Percentiles rank a stretch among this genome's conserved stretches.
Conservation (phyloP, 73 alveolate genomes). For the Tetrahymena thermophila region DNA sequence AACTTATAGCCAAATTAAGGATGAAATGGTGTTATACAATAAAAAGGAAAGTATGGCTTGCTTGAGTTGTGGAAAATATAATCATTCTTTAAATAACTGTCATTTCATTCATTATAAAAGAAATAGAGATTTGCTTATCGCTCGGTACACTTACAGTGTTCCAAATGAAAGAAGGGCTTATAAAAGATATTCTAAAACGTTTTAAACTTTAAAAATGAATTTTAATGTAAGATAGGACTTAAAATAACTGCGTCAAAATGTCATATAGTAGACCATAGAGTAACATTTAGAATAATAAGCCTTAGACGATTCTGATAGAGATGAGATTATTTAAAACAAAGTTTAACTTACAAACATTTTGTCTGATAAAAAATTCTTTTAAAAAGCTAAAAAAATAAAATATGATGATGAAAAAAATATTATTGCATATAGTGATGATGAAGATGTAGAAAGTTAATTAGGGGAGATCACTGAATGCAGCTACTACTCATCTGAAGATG, state of each 20-base stretch:
- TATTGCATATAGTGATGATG: background rate
- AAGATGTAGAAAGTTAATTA: background rate
- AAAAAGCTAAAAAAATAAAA: background rate
- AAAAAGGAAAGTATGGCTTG: background rate
- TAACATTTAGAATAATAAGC: background rate
- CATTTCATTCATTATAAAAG: background rate
- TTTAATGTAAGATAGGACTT: background rate
- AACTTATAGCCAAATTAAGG: background rate
- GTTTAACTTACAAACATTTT: background rate
- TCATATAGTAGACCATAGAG: background rate
- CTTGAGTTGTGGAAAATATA: background rate
- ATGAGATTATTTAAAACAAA: background rate
- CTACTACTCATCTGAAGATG: background rate
- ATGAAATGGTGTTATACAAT: background rate
- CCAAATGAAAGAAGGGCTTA: background rate
- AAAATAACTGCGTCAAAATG: background rate
- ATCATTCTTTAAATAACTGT: background rate
- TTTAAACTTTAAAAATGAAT: background rate
- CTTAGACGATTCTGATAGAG: background rate
- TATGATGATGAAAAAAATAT: background rate
- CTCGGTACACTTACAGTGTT: background rate
- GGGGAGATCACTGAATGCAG: background rate
- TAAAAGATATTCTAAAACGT: background rate
- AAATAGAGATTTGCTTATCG: background rate
- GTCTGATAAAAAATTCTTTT: background rate